These are phyloP conservation scores for Hypoxylon sp. DNA, from an alignment of 2,329 filamentous ascomycete species.

Conservation along the genomic window DNA sequence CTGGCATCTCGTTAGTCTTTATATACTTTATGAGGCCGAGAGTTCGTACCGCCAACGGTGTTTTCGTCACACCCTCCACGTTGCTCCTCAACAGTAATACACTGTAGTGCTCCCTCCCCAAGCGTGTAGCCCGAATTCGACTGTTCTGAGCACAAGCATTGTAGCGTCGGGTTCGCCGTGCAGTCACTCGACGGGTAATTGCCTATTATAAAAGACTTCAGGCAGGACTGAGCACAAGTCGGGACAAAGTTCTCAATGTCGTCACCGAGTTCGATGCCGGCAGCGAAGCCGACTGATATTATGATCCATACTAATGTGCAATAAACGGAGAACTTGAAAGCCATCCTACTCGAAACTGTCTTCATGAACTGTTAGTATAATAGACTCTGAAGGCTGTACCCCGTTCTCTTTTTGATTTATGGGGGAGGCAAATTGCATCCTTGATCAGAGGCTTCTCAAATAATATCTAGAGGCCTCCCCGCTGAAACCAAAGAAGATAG, in stretches of 20 bases:
- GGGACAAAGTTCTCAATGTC: constrained; percentile 49
- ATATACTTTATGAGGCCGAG: neutral
- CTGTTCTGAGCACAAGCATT: constrained; percentile 73
- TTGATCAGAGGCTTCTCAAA: constrained; percentile 39
- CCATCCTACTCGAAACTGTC: constrained; percentile 52
- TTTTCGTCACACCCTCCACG: constrained; percentile 65
- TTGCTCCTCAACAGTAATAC: constrained; percentile 68
- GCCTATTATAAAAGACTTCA: constrained; percentile 71
- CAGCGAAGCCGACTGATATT: constrained; percentile 44
- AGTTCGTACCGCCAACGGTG: constrained; percentile 54
- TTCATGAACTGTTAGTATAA: constrained; percentile 47
- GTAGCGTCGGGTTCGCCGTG: constrained; percentile 64
- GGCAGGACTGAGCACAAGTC: constrained; percentile 60
- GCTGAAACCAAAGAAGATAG: constrained; percentile 26
- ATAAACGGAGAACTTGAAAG: constrained; percentile 48
- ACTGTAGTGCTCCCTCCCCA: constrained; percentile 78
- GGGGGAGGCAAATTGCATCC: constrained; percentile 43
- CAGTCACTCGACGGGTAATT: constrained; percentile 69
- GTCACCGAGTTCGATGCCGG: constrained; percentile 44
- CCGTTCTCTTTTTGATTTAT: constrained; percentile 38
- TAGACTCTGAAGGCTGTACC: constrained; percentile 33
- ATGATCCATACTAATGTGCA: constrained; percentile 50
- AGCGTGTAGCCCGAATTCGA: constrained; percentile 75
- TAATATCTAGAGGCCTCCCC: constrained; percentile 30
- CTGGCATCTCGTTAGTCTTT: constrained; percentile 41